These are phyloP conservation scores for Mucor sp. DNA, from an alignment of 371 early-diverging fungal genomes.

Conservation along the genomic window DNA sequence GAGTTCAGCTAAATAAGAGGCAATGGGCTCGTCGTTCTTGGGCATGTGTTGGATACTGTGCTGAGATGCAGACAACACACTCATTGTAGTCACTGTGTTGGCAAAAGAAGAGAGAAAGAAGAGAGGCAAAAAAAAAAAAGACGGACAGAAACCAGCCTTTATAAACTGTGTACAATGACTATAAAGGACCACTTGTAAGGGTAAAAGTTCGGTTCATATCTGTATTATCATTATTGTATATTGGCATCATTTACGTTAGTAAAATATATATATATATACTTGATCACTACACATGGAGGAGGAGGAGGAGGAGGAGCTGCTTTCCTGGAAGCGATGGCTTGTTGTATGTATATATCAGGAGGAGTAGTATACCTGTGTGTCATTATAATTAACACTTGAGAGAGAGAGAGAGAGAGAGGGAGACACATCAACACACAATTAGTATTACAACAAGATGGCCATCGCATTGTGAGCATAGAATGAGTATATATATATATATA, in stretches of 20 bases:
- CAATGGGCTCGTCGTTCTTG: slow-evolving; percentile 16
- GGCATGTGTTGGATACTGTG: not conserved
- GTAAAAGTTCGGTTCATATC: slow-evolving; percentile 10
- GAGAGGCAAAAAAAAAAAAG: not conserved
- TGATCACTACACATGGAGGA: not conserved
- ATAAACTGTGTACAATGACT: not conserved
- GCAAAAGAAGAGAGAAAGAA: not conserved
- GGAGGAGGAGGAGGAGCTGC: not conserved
- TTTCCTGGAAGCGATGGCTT: not conserved
- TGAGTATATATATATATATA: not conserved
- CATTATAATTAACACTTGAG: too few relatives aligned
- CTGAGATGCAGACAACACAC: slow-evolving; percentile 2
- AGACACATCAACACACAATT: too few relatives aligned
- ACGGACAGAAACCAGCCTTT: not conserved
- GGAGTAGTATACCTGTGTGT: too few relatives aligned
- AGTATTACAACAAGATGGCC: not conserved
- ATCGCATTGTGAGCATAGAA: not conserved
- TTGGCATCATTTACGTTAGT: not conserved
- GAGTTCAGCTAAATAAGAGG: slow-evolving; percentile 9
- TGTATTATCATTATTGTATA: slow-evolving; percentile 5
- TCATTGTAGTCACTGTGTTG: not conserved
- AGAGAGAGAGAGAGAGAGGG: too few relatives aligned
- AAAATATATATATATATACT: not conserved
- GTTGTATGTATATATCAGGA: too few relatives aligned
- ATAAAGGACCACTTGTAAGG: not conserved